Evolutionary conservation across 2,329 filamentous ascomycete genomes (phyloP).

Genomic region (Sporothrix protearum): DNA sequence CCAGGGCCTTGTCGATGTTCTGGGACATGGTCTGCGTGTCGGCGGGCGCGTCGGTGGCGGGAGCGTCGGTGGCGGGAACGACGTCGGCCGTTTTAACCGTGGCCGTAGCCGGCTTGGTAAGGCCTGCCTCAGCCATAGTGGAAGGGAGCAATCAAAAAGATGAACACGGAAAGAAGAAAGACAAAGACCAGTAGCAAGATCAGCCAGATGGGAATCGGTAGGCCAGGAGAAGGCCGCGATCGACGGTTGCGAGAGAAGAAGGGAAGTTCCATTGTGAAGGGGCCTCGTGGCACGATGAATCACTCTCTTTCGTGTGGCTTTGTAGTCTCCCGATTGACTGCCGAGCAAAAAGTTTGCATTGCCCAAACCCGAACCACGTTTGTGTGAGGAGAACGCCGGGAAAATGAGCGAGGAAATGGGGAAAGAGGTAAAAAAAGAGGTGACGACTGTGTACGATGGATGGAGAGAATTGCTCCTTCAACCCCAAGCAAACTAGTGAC

Average conservation of each 20-base stretch:
- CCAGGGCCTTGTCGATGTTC: slow-evolving; percentile 14
- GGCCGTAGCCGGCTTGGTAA: not conserved
- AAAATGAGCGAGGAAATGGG: not conserved
- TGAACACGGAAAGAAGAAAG: not conserved
- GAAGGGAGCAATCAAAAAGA: not conserved
- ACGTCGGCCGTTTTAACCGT: not conserved
- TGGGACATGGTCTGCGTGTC: not conserved
- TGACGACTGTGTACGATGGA: not conserved
- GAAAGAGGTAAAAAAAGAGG: not conserved
- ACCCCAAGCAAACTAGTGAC: not conserved
- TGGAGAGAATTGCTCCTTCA: not conserved
- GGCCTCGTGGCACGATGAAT: not conserved
- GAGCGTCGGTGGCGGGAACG: not conserved
- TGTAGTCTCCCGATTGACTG: not conserved
- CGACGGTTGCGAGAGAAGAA: not conserved
- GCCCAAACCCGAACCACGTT: not conserved
- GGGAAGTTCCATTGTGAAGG: not conserved
- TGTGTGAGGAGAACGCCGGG: not conserved
- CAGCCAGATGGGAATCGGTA: not conserved
- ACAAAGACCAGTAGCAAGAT: not conserved
- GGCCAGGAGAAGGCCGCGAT: not conserved
- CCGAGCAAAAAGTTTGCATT: not conserved
- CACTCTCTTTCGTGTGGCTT: too few relatives aligned
- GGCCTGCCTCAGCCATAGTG: not conserved
- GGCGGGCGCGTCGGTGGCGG: not conserved